Conservation (phyloP, 768 basidiomycete genomes). For the Agaricus sinodeliciosus region DNA sequence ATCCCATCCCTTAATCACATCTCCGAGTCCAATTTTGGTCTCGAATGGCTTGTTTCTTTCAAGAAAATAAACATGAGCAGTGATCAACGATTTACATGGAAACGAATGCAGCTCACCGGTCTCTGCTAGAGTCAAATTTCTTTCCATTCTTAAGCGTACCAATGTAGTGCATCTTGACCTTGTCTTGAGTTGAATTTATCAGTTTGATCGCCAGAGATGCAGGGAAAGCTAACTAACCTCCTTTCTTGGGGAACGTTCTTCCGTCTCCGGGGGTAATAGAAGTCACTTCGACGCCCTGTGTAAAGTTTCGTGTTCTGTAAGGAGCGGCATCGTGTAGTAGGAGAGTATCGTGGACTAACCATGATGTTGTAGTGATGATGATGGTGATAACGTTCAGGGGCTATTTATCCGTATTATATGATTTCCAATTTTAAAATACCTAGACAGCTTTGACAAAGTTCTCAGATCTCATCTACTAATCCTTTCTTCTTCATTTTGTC, state of each 20-base stretch:
- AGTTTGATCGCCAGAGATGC: slow-evolving; percentile 12
- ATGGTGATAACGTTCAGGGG: neutral
- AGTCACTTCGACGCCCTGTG: slow-evolving; percentile 63
- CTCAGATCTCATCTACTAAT: too few relatives aligned
- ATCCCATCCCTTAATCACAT: slow-evolving; percentile 5
- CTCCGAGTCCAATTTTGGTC: neutral
- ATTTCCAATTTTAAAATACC: neutral
- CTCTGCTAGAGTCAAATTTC: slow-evolving; percentile 73
- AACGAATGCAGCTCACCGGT: slow-evolving; percentile 43
- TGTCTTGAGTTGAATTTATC: slow-evolving; percentile 35
- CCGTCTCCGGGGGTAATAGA: slow-evolving; percentile 56
- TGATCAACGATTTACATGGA: too few relatives aligned
- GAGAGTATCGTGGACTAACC: neutral
- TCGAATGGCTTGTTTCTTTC: neutral
- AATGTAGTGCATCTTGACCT: slow-evolving; percentile 71
- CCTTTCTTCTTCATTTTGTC: too few relatives aligned
- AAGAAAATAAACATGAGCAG: too few relatives aligned
- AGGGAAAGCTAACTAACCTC: slow-evolving; percentile 45
- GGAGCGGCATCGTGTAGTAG: neutral
- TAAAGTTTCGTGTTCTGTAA: too few relatives aligned
- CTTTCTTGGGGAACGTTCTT: slow-evolving; percentile 53
- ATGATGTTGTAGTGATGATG: neutral
- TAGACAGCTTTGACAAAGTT: too few relatives aligned
- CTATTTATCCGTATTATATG: neutral
- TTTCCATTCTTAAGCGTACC: slow-evolving; percentile 61